Evolutionary conservation across 2,329 filamentous ascomycete species (phyloP), one percentile per base, ranked within the genome.

Genomic region (Penicillium olsonii): DNA sequence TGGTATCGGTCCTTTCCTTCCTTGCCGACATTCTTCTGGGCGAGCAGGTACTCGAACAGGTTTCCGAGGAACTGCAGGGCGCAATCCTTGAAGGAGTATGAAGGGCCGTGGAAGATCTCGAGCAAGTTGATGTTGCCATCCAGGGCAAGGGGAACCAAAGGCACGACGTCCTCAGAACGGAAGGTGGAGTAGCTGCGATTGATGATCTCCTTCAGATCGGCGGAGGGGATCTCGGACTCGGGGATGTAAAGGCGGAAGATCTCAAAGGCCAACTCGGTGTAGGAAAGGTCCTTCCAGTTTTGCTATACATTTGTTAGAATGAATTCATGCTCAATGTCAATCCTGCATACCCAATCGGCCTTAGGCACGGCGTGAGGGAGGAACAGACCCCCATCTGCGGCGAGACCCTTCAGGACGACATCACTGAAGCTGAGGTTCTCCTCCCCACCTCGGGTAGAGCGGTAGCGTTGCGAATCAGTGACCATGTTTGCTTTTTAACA

Each of bases 31-130:
- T 77, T 77, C 59, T 68, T 72, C 8, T 75, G 69, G 5, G 72
- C 65, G 4, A 78, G 65, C 52, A 78, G 72, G 54, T 74, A 78
- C 57, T 77, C 74, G 49, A 78, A 97, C 2, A 99, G 78, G 65
- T 99, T 97, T n/a, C 94, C 94, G 2, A 99, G 76, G 67, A 96
- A 94, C 63, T 97, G 92, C 54, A 97, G 78, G 14, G 92, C 92
- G 43, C 92, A 88, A 51, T 97, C 92, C 75, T 97, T 96, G 78
- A 97, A 97, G 2, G 92, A 88, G 68, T 91, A 96, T 0, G 87
- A 97, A 5, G 92, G 94, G 1, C 94, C 94, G 69, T 97, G 92
- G 79, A 97, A 99, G 37, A 99, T 82, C 73, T 99, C 94, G 27
- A 99, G 83, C 48, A 96, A 78, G 68, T 96, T 85, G 35, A 96